Percentiles rank a stretch among this genome's conserved stretches.
These are phyloP conservation scores for Ceratocystis huliohia DNA, from an alignment of 2,329 filamentous ascomycete genomes.

Conservation along the genomic window DNA sequence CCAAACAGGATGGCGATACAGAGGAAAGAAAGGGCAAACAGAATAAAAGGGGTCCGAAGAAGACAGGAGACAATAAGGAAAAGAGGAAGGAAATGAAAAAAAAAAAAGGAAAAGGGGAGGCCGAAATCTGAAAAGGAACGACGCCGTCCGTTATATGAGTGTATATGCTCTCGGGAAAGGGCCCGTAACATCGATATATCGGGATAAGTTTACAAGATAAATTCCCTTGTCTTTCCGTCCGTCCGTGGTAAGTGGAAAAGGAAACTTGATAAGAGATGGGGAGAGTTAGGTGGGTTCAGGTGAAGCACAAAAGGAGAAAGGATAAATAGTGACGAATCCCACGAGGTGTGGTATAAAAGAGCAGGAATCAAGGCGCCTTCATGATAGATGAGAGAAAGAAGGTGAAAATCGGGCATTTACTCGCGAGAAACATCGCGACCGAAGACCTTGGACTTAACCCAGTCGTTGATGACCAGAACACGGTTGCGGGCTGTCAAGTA, in stretches of 20 bases:
- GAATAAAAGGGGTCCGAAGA: not conserved
- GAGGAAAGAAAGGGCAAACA: not conserved
- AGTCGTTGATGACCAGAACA: conserved; percentile 83
- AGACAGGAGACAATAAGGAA: not conserved
- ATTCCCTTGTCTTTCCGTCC: not conserved
- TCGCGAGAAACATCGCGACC: conserved; percentile 87
- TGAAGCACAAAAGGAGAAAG: not conserved
- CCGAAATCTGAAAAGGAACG: not conserved
- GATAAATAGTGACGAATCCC: not conserved
- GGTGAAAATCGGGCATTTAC: conserved; percentile 33
- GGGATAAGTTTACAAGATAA: conserved; percentile 4
- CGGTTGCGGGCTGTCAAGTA: conserved; percentile 65
- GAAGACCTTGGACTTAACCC: conserved; percentile 93
- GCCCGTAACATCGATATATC: conserved; percentile 2
- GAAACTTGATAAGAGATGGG: too few relatives aligned
- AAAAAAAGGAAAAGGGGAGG: not conserved
- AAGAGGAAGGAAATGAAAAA: not conserved
- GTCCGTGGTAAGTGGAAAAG: not conserved
- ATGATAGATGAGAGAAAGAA: not conserved
- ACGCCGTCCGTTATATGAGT: not conserved
- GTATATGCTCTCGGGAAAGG: conserved; percentile 3
- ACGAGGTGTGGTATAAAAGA: not conserved
- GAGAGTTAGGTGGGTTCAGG: too few relatives aligned
- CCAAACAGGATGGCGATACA: not conserved
- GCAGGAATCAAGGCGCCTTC: not conserved